Conservation (phyloP, 208 protist species). For the Acanthamoeba healyi region DNA sequence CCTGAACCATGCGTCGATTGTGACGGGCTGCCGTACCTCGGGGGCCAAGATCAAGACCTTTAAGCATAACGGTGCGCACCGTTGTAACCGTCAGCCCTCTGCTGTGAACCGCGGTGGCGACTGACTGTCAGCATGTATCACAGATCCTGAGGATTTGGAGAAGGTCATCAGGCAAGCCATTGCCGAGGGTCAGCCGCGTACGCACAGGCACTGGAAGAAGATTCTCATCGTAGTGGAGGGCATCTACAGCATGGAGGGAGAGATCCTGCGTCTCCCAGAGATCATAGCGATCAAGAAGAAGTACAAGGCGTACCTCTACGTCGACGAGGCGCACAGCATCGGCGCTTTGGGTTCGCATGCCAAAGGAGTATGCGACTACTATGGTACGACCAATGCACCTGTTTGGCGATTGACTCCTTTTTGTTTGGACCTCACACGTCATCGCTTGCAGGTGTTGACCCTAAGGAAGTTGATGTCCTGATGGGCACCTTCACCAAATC, state of each 20-base stretch:
- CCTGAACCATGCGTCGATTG: slow-evolving; percentile 90
- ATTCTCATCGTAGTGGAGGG: slow-evolving; percentile 90
- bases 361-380: slow-evolving; percentile 66
- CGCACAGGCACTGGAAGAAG: slow-evolving; percentile 89
- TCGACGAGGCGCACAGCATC: slow-evolving; percentile 94
- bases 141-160: slow-evolving; percentile 87
- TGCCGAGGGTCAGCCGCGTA: slow-evolving; percentile 93
- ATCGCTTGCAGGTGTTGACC: slow-evolving; percentile 80
- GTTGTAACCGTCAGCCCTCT: not conserved
- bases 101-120: too few relatives aligned
- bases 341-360: slow-evolving; percentile 88
- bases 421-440: too few relatives aligned
- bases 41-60: slow-evolving; percentile 89
- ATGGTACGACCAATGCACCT: not conserved
- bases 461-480: slow-evolving; percentile 90
- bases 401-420: too few relatives aligned
- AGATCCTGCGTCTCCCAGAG: slow-evolving; percentile 84
- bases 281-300: slow-evolving; percentile 92
- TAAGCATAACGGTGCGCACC: slow-evolving; percentile 87
- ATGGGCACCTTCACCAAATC: slow-evolving; percentile 95
- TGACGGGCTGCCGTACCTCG: slow-evolving; percentile 87
- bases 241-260: slow-evolving; percentile 93
- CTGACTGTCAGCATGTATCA: too few relatives aligned
- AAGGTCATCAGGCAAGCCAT: slow-evolving; percentile 92
- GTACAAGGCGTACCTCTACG: slow-evolving; percentile 91